Evolutionary conservation across 2,329 filamentous ascomycete species (phyloP).

Genomic region (Colletotrichum lindemuthianum): DNA sequence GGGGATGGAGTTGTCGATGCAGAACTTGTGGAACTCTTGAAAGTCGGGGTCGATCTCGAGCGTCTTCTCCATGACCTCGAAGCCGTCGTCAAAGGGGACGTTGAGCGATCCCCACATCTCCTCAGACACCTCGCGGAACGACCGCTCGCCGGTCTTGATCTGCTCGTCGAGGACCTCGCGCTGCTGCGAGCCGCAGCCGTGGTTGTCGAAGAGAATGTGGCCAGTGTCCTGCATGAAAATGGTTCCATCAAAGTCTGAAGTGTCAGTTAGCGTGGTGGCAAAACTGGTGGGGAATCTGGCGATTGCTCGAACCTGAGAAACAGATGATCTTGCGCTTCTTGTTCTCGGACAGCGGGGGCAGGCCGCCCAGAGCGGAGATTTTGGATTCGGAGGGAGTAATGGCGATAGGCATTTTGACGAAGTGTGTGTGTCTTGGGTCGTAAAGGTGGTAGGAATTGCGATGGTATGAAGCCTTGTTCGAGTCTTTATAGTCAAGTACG

Average conservation of each 20-base stretch:
- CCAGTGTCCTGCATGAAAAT: slow-evolving; percentile 79
- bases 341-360: slow-evolving; percentile 39
- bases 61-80: slow-evolving; percentile 69
- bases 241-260: slow-evolving; percentile 74
- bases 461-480: not conserved
- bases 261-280: slow-evolving; percentile 31
- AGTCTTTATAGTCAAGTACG: not conserved
- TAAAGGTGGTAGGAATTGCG: not conserved
- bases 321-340: slow-evolving; percentile 67
- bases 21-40: slow-evolving; percentile 71
- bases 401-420: slow-evolving; percentile 51
- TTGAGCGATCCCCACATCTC: slow-evolving; percentile 77
- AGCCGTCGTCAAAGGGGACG: slow-evolving; percentile 74
- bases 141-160: slow-evolving; percentile 72
- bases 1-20: slow-evolving; percentile 68
- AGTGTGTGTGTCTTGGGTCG: slow-evolving; percentile 8
- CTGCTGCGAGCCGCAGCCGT: slow-evolving; percentile 68
- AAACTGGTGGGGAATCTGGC: not conserved
- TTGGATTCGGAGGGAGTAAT: slow-evolving; percentile 47
- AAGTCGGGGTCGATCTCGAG: slow-evolving; percentile 74
- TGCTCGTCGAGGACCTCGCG: slow-evolving; percentile 69
- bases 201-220: slow-evolving; percentile 73
- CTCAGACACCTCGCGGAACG: slow-evolving; percentile 76
- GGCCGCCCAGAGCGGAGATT: slow-evolving; percentile 36
- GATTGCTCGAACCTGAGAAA: slow-evolving; percentile 60